phyloP scores from a whole-genome alignment of 345 rosid species.

The Alliaria petiolata region DNA sequence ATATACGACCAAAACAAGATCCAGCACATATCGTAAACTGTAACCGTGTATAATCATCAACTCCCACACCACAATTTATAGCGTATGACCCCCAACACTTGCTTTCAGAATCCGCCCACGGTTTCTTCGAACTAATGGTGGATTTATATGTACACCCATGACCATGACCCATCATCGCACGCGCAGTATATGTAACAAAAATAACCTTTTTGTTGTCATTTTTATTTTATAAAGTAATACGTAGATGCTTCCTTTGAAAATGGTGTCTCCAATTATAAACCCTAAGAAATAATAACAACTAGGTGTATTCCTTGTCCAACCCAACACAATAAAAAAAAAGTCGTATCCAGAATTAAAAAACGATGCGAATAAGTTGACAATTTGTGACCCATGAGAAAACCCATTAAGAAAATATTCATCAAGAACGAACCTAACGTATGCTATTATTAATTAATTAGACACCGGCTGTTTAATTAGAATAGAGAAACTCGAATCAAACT shows the following conservation, averaged over 20 bases:
- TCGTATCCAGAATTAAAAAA: background rate
- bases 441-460: background rate
- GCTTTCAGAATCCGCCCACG: conserved; percentile 1
- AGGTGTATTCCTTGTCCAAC: conserved; percentile 4
- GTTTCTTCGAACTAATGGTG: background rate
- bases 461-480: background rate
- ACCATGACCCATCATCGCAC: no score
- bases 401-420: background rate
- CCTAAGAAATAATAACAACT: background rate
- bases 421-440: background rate
- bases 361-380: conserved; percentile 7
- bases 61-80: background rate
- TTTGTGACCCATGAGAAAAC: background rate
- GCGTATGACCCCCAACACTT: background rate
- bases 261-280: background rate
- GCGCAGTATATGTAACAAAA: no score
- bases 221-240: no score
- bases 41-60: background rate
- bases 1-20: background rate
- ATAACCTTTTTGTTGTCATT: no score
- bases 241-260: background rate
- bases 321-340: background rate
- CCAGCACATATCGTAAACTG: background rate
- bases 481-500: background rate
- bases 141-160: background rate